Evolutionary conservation across 495 filamentous ascomycete species (phyloP), one percentile per base, ranked within the genome.

Genomic region (Aspergillus incahuasiensis): DNA sequence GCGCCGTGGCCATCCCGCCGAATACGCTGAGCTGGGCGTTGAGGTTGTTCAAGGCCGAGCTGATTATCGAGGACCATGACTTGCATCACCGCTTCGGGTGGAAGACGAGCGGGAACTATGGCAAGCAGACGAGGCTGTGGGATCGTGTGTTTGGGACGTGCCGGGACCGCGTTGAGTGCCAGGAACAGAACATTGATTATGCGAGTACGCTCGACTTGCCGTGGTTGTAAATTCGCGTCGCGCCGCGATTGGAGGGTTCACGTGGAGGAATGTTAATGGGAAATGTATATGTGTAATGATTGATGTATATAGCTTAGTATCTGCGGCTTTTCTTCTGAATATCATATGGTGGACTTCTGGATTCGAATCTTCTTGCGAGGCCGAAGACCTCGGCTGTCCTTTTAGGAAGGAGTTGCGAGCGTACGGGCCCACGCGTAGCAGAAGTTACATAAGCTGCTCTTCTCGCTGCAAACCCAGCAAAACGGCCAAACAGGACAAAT

Each of bases 1-100:
- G 73, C 6, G 44, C 73, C 34, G 68, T 73, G 30, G 25, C 65
- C 16, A 70, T 69, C 6, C 68, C 68, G n/a, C 64, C 67, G 3
- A 66, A 66, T 5, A 71, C 73, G 15, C 25, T 73, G 56, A 68
- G 61, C 13, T 75, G 73, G 73, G 35, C 72, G 32, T 49, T 75
- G 53, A 58, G 66, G 49, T 55, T 68, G 45, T 45, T 69, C 1
- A 63, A 68, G 18, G 56, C 59, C 1, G 71, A 75, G 25, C 68
- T 75, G 56, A 69, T 74, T 9, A 70, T 75, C 48, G 73, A 75
- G 54, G 73, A 75, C 16, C 73, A 75, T 58, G 73, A 75, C 56
- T 48, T 75, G 53, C 73, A 75, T 52, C 73, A 75, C 44, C 70
- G 73, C 5, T 72, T 69, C 57, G 73, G 73, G 0, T 75, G 73